These are phyloP conservation scores for Fusarium domesticum DNA, from an alignment of 2,329 filamentous ascomycete genomes.

Conservation along the genomic window DNA sequence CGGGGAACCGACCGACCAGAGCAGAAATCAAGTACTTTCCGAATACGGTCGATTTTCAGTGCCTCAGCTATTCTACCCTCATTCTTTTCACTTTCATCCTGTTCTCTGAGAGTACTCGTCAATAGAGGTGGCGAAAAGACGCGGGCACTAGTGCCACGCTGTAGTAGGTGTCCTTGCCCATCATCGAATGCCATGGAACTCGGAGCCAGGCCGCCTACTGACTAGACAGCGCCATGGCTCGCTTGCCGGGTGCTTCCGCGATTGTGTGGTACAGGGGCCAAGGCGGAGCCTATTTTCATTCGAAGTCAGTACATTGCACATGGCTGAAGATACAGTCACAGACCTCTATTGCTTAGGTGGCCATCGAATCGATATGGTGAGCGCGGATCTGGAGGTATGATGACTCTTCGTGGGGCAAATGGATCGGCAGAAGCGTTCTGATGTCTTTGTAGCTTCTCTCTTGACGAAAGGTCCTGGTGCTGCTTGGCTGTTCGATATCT, in stretches of 20 bases:
- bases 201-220: slow-evolving; percentile 68
- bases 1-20: slow-evolving; percentile 7
- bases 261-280: slow-evolving; percentile 26
- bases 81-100: slow-evolving; percentile 66
- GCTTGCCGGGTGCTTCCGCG: slow-evolving; percentile 43
- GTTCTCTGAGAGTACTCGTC: slow-evolving; percentile 38
- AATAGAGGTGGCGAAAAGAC: slow-evolving; percentile 55
- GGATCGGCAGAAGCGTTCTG: slow-evolving; percentile 41
- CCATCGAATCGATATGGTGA: slow-evolving; percentile 16
- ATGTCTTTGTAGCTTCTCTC: slow-evolving; percentile 46
- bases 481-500: slow-evolving; percentile 47
- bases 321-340: background rate
- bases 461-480: slow-evolving; percentile 39
- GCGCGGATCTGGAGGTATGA: slow-evolving; percentile 9
- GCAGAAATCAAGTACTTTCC: slow-evolving; percentile 61
- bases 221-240: slow-evolving; percentile 72
- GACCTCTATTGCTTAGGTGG: slow-evolving; percentile 14
- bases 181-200: slow-evolving; percentile 54
- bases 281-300: slow-evolving; percentile 24
- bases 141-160: slow-evolving; percentile 70
- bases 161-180: slow-evolving; percentile 62
- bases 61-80: slow-evolving; percentile 74
- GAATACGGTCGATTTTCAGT: slow-evolving; percentile 70
- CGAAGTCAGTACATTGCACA: slow-evolving; percentile 5
- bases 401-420: slow-evolving; percentile 36